phyloP scores from a whole-genome alignment of 257 asterid species.

The Lantana camara region DNA sequence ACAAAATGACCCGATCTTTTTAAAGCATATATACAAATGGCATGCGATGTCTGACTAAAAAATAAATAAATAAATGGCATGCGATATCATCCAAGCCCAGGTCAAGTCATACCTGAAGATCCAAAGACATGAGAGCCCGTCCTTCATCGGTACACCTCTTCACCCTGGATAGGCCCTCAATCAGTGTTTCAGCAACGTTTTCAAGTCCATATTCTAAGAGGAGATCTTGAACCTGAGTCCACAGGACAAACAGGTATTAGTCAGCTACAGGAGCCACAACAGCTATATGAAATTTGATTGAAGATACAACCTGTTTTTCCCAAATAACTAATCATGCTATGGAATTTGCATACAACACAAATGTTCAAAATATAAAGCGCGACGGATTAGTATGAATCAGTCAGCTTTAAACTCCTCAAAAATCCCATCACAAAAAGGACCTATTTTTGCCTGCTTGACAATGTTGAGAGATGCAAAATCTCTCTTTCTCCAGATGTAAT shows the following conservation, averaged over 20 bases:
- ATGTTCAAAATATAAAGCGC: neutral
- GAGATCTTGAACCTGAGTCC: slow-evolving; percentile 75
- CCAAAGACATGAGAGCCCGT: slow-evolving; percentile 95
- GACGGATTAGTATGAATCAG: neutral
- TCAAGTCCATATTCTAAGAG: slow-evolving; percentile 93
- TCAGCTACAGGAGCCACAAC: slow-evolving; percentile 22
- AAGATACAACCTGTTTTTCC: neutral
- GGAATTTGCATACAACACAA: neutral
- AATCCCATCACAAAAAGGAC: neutral
- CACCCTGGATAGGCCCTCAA: slow-evolving; percentile 93
- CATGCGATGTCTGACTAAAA: too few species aligned
- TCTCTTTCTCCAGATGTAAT: slow-evolving; percentile 16
- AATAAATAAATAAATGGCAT: slow-evolving; percentile 1
- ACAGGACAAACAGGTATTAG: slow-evolving; percentile 14
- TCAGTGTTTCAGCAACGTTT: slow-evolving; percentile 81
- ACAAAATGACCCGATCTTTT: slow-evolving; percentile 22
- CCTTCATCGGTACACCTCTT: slow-evolving; percentile 98
- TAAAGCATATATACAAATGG: slow-evolving; percentile 12
- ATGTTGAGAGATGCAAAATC: neutral
- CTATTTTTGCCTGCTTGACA: neutral
- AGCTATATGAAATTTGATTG: neutral
- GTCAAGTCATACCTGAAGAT: slow-evolving; percentile 80
- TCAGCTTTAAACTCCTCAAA: neutral
- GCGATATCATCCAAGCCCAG: slow-evolving; percentile 12
- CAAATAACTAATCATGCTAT: neutral